Conservation (phyloP, 164 flowering plant genomes). For the Tetracentron sinense region DNA sequence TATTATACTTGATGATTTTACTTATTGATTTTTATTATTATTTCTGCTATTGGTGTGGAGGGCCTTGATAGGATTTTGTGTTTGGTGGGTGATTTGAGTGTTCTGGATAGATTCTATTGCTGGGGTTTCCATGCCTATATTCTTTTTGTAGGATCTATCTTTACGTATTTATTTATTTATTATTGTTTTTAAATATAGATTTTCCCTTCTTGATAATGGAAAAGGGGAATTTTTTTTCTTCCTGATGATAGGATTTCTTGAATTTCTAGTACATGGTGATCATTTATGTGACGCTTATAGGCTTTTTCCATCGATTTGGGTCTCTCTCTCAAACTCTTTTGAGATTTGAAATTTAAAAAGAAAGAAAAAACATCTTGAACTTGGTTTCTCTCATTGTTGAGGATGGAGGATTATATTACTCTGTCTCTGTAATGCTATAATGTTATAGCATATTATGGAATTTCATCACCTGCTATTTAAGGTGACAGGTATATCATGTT, state of each 20-base stretch:
- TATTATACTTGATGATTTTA: background rate
- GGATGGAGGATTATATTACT: background rate
- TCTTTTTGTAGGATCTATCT: background rate
- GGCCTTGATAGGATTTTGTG: conserved; percentile 8
- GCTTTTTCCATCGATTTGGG: background rate
- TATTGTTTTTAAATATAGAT: no score
- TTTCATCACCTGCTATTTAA: background rate
- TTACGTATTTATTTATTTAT: background rate
- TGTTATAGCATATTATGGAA: background rate
- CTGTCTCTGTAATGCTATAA: background rate
- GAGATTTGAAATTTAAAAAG: background rate
- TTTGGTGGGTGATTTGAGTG: conserved; percentile 10
- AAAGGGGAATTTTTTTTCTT: background rate
- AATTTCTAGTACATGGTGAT: background rate
- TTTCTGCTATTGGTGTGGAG: background rate
- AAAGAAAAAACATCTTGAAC: background rate
- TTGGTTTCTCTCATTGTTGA: background rate
- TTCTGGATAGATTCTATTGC: conserved; percentile 8
- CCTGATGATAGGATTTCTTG: background rate
- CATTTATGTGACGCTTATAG: background rate
- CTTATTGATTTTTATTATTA: no score
- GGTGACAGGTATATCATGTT: background rate
- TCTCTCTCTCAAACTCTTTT: background rate
- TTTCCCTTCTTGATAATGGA: background rate
- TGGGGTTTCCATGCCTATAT: background rate